Evolutionary conservation across 2,329 filamentous ascomycete species (phyloP), one percentile per base, ranked within the genome.

Genomic region (Neofusicoccum parvum): DNA sequence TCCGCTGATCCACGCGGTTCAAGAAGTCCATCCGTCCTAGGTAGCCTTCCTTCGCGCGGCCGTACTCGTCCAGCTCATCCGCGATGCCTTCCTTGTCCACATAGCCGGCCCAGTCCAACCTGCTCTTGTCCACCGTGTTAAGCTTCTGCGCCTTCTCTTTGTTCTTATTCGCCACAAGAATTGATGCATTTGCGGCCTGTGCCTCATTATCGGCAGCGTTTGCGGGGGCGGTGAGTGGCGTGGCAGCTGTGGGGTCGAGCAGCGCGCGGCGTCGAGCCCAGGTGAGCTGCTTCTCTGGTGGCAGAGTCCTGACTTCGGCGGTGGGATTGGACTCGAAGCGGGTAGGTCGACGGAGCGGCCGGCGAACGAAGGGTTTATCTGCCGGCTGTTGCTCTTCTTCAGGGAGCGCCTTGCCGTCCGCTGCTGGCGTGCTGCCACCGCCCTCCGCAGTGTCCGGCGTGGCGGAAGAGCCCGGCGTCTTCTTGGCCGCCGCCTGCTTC

Each of bases 91-190:
- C 84, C 62, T 84, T 78, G 71, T 88, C 85, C 46, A 90, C 87
- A 71, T 87, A 88, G 11, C 83, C 82, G 20, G 85, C 86, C 87
- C 87, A 90, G 70, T 90, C 87, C 71, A 89, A 78, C 62, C 86
- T 83, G 36, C 85, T 88, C 75, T 89, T 90, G 75, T 88, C 86
- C 58, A 90, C 86, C 0, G 87, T 88, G 69, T 88, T 89, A 77
- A 90, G 83, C 71, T 88, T 89, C 66, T 85, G 83, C 23, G 71
- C 84, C 78, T 76, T 82, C 70, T 72, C 80, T 12, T 39, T 43
- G 71, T 70, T 7, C 70, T 70, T 56, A 9, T 20, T 46, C 34
- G 32, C 54, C 34, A 27, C 71, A 71, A 37, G 4, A 1, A 43
- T 67, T 73, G 71, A 67, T 71, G 71, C n/a, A 70, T 72, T 66